These are phyloP conservation scores for Solanum pinnatisectum DNA, from an alignment of 257 asterid genomes.

Conservation along the genomic window DNA sequence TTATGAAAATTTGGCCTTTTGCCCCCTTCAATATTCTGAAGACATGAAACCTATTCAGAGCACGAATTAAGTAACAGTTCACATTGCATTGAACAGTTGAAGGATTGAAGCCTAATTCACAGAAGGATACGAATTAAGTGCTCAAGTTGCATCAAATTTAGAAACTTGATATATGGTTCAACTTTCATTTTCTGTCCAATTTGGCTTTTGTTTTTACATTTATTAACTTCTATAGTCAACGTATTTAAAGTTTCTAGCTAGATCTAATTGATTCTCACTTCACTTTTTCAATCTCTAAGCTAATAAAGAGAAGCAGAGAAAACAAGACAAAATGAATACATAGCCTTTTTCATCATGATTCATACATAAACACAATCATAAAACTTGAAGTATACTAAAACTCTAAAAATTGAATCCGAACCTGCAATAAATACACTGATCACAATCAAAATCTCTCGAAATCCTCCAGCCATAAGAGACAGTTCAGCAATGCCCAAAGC, in stretches of 20 bases:
- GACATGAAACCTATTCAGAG: not conserved
- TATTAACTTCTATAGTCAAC: not conserved
- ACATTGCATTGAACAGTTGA: not conserved
- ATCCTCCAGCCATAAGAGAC: constrained; percentile 32
- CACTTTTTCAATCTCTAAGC: not conserved
- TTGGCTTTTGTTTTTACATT: not conserved
- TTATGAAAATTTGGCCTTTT: not conserved
- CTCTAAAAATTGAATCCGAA: not conserved
- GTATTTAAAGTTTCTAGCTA: not conserved
- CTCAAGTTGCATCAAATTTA: not conserved
- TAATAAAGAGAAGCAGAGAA: not conserved
- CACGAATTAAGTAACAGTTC: not conserved
- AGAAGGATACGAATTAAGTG: not conserved
- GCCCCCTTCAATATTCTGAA: not conserved
- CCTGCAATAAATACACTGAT: constrained; percentile 77
- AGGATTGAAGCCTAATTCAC: not conserved
- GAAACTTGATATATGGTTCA: not conserved
- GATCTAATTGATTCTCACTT: not conserved
- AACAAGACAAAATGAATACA: not conserved
- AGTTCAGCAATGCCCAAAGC: constrained; percentile 35
- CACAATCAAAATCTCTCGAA: constrained; percentile 53
- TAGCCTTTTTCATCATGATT: not conserved
- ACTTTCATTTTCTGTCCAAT: not conserved
- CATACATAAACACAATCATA: not conserved
- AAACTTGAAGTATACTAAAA: not conserved